Percentiles rank a stretch among this genome's conserved stretches.
These are phyloP conservation scores for Trichoderma orchidacearum DNA, from an alignment of 495 filamentous ascomycete genomes.

Conservation along the genomic window DNA sequence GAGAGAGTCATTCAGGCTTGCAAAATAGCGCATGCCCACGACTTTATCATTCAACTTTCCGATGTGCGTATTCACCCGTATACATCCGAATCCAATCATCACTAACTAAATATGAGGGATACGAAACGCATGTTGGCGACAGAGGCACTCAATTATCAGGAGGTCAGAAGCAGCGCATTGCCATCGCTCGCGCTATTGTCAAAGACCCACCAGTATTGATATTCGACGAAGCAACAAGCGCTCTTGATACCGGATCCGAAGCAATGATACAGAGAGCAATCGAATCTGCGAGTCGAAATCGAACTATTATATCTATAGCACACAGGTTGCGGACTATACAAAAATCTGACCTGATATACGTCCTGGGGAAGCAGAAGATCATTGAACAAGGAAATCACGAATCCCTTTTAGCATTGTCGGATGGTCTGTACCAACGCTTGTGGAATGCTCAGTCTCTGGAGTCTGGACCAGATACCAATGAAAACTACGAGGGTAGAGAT, in stretches of 20 bases:
- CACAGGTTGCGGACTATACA: constrained; percentile 56
- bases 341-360: constrained; percentile 45
- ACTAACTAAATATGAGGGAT: constrained; percentile 38
- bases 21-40: constrained; percentile 84
- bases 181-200: constrained; percentile 67
- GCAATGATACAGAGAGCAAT: constrained; percentile 60
- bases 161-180: constrained; percentile 69
- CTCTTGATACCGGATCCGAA: constrained; percentile 66
- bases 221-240: constrained; percentile 71
- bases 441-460: constrained; percentile 39
- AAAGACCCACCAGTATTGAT: constrained; percentile 59
- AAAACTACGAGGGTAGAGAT: constrained; percentile 23
- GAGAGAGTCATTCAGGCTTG: constrained; percentile 69
- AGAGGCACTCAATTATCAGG: constrained; percentile 83
- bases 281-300: constrained; percentile 45
- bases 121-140: constrained; percentile 91
- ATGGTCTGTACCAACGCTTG: constrained; percentile 45
- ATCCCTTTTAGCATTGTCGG: too few relatives aligned
- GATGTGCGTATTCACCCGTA: too few relatives aligned
- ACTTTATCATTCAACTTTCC: constrained; percentile 69
- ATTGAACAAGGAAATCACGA: constrained; percentile 41
- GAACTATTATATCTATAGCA: constrained; percentile 69
- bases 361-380: constrained; percentile 41
- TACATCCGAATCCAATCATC: too few relatives aligned
- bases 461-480: constrained; percentile 42